Evolutionary conservation across 768 basidiomycete species (phyloP).

Genomic region (Suillus bovinus): DNA sequence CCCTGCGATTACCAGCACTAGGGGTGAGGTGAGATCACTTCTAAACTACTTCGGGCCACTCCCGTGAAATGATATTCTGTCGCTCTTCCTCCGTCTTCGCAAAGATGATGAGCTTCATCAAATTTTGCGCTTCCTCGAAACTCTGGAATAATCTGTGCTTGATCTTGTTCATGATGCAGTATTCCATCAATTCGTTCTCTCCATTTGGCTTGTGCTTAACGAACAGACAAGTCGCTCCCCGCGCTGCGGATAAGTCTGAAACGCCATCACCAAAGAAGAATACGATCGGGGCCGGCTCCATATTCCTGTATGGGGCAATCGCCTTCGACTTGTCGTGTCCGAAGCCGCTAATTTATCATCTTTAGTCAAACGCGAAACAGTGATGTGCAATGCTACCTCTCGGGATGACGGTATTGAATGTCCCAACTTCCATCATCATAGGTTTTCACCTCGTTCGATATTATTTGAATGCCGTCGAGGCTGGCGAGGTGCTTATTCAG

Average conservation of each 20-base stretch:
- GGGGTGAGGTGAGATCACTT: not conserved
- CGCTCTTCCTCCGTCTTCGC: constrained; percentile 55
- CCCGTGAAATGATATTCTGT: constrained; percentile 4
- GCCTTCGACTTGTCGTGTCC: constrained; percentile 98
- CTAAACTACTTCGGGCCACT: constrained; percentile 7
- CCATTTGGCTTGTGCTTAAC: constrained; percentile 79
- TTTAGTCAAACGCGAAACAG: not conserved
- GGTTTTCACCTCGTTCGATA: constrained; percentile 86
- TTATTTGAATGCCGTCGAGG: constrained; percentile 79
- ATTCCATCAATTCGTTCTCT: constrained; percentile 84
- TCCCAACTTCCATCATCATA: constrained; percentile 71
- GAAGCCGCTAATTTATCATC: constrained; percentile 53
- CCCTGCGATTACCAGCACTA: not conserved
- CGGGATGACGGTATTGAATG: constrained; percentile 86
- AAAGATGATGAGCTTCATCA: constrained; percentile 70
- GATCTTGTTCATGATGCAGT: constrained; percentile 79
- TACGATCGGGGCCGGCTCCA: constrained; percentile 70
- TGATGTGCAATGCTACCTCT: constrained; percentile 52
- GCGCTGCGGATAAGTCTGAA: constrained; percentile 91
- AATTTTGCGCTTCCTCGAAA: constrained; percentile 60
- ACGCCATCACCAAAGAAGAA: constrained; percentile 99
- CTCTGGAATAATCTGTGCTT: constrained; percentile 76
- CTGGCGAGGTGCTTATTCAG: constrained; percentile 76
- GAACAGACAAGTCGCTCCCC: constrained; percentile 92
- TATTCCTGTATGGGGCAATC: constrained; percentile 84